Conservation (phyloP, 305 asterid genomes). For the Fraxinus xanthoxyloides region DNA sequence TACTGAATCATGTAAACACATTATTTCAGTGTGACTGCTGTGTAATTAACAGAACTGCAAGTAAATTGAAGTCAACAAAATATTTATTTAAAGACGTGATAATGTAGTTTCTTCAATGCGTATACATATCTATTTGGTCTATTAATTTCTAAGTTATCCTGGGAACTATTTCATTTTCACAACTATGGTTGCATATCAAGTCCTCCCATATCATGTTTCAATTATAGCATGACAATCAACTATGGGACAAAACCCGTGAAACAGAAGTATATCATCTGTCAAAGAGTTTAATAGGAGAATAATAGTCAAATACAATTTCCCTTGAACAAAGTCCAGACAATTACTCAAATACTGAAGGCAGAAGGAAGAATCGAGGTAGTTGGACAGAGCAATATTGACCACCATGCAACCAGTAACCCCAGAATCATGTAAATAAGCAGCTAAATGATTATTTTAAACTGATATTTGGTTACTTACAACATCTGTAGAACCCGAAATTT, state of each 20-base stretch:
- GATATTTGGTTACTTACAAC: constrained; percentile 55
- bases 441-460: constrained; percentile 2
- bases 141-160: background rate
- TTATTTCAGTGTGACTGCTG: background rate
- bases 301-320: background rate
- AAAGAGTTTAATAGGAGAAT: background rate
- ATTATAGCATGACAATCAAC: background rate
- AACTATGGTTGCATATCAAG: background rate
- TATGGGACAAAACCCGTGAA: background rate
- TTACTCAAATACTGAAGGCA: background rate
- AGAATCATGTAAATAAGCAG: background rate
- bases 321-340: background rate
- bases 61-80: background rate
- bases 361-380: background rate
- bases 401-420: constrained; percentile 9
- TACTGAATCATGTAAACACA: background rate
- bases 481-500: constrained; percentile 46
- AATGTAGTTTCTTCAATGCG: background rate
- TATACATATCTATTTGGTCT: background rate
- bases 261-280: background rate
- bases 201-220: background rate
- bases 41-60: background rate
- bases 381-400: background rate
- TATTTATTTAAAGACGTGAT: background rate
- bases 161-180: background rate